Percentiles rank a stretch among this genome's conserved stretches.
phyloP scores from a whole-genome alignment of 2,329 filamentous ascomycete genomes.

The Alternaria conjuncta region DNA sequence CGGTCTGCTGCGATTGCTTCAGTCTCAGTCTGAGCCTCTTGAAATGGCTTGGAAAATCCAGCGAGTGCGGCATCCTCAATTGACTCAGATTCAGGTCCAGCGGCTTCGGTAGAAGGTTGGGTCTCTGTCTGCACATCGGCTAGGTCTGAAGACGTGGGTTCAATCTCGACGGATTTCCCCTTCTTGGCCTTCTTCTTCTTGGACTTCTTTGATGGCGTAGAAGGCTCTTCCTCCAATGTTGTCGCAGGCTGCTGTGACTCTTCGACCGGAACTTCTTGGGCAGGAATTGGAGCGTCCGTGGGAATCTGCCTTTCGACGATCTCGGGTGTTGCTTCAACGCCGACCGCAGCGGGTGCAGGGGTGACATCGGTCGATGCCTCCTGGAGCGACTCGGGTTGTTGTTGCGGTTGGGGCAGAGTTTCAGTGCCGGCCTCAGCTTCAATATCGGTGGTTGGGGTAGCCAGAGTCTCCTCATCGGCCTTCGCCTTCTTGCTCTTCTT shows the following conservation, averaged over 20 bases:
- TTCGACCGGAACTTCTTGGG: not conserved
- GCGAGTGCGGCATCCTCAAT: not conserved
- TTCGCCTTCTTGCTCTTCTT: conserved; percentile 35
- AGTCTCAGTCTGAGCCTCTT: not conserved
- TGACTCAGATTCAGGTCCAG: not conserved
- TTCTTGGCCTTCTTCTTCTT: conserved; percentile 48
- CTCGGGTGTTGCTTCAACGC: not conserved
- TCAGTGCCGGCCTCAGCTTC: not conserved
- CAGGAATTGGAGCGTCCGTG: not conserved
- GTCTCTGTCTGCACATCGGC: not conserved
- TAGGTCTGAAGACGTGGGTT: not conserved
- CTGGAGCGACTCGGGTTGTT: not conserved
- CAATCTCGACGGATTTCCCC: conserved; percentile 11
- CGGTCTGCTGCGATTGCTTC: not conserved
- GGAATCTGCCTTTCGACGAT: not conserved
- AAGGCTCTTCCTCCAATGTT: conserved; percentile 12
- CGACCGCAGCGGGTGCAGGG: not conserved
- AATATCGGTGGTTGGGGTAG: not conserved
- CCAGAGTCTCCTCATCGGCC: not conserved
- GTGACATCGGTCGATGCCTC: not conserved
- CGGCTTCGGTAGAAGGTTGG: not conserved
- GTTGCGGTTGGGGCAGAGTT: not conserved
- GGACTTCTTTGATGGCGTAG: conserved; percentile 50
- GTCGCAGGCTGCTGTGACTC: conserved; percentile 6
- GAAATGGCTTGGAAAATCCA: not conserved